Evolutionary conservation across 2,329 filamentous ascomycete genomes (phyloP), one percentile per base, ranked within the genome.

Genomic region (Diaporthe longicolla): DNA sequence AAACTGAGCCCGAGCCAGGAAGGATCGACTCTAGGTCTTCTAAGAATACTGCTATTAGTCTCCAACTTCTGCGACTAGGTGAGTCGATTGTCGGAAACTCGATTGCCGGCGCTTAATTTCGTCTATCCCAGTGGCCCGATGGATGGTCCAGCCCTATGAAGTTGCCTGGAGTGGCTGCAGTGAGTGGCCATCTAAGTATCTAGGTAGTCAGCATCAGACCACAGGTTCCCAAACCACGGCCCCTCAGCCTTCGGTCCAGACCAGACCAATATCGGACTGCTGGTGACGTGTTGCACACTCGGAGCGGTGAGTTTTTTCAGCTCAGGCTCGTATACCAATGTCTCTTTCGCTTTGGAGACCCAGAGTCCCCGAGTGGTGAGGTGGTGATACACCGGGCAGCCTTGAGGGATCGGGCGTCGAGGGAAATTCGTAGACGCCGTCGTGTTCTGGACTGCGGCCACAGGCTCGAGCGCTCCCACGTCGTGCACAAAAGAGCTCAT

Each of bases 261-360:
- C 48, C 13, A 37, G 63, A n/a, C 48, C 45, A 32, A 54, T 15
- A 52, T 45, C 43, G 17, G 61, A 50, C 10, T 45, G 37, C 15
- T 17, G n/a, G n/a, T 68, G n/a, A 54, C 63, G 13, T 54, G 63
- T 54, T 40, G 48, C 48, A 37, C 19, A n/a, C 29, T 6, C 43
- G 29, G 13, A 37, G 24, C 63, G 24, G n/a, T 35, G 21, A 11
- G 29, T 32, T n/a, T n/a, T 21, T n/a, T n/a, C 63, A 52, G 63
- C 63, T 66, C 63, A 32, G 63, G 63, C 63, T 66, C 45, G 63
- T 66, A 66, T 66, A 48, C n/a, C 26, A 3, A 24, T 13, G 45
- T 26, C 13, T 24, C 37, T 29, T 19, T 21, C 29, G 61, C 61
- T 19, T 37, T 66, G 61, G 50, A 11, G 19, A 11, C 6, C 45